Percentiles rank a stretch among this genome's conserved stretches.
These are phyloP conservation scores for Xylariales sp. DNA, from an alignment of 2,329 filamentous ascomycete genomes.

Conservation along the genomic window DNA sequence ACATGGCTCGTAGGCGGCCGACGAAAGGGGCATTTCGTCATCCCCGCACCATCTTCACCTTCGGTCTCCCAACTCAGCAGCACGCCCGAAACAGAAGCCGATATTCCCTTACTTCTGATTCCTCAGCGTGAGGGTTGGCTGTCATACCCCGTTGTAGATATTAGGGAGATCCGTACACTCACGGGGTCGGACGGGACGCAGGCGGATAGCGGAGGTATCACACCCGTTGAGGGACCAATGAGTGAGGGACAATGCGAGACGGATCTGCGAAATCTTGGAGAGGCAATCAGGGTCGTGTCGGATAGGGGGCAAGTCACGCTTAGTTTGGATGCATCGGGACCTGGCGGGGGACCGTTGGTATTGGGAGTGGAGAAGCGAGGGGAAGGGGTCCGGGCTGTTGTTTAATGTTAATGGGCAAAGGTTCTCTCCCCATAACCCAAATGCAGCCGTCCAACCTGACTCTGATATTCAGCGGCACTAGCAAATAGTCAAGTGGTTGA, in stretches of 20 bases:
- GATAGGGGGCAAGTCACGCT: conserved; percentile 70
- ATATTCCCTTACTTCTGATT: conserved; percentile 70
- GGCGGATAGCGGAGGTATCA: conserved; percentile 9
- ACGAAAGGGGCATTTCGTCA: conserved; percentile 71
- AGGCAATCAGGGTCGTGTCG: conserved; percentile 69
- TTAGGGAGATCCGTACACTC: conserved; percentile 53
- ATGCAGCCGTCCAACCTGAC: too few relatives aligned
- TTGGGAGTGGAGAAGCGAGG: conserved; percentile 52
- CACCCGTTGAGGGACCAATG: conserved; percentile 10
- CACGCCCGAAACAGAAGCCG: conserved; percentile 44
- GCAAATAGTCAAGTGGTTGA: too few relatives aligned
- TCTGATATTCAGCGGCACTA: too few relatives aligned
- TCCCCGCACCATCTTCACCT: conserved; percentile 33
- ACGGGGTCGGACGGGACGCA: conserved; percentile 12
- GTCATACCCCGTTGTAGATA: conserved; percentile 74
- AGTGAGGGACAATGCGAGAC: conserved; percentile 61
- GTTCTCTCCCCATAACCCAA: too few relatives aligned
- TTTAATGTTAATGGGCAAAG: neutral
- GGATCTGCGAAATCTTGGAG: conserved; percentile 72
- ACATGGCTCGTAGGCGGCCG: conserved; percentile 83
- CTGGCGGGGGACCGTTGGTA: conserved; percentile 61
- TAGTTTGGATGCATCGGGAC: conserved; percentile 63
- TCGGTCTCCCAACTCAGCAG: conserved; percentile 26
- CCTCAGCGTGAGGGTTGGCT: conserved; percentile 74
- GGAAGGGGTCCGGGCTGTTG: conserved; percentile 1